phyloP scores from a whole-genome alignment of 2,329 filamentous ascomycete genomes.

The Daldinia sp. region DNA sequence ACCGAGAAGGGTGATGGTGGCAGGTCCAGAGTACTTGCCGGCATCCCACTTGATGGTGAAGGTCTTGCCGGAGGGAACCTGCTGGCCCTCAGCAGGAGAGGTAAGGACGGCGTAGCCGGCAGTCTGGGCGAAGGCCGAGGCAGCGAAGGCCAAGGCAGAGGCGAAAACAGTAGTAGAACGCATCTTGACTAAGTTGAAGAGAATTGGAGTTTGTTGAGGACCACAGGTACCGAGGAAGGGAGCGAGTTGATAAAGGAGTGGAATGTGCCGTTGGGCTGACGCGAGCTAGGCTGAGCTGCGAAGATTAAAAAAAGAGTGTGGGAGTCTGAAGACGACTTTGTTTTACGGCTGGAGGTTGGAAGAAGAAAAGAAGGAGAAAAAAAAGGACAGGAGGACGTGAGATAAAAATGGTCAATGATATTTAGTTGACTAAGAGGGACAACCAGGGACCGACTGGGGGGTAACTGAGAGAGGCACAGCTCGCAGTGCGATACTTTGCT shows the following conservation, averaged over 20 bases:
- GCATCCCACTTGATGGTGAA: slow-evolving; percentile 66
- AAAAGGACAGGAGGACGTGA: slow-evolving; percentile 17
- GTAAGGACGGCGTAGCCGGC: slow-evolving; percentile 67
- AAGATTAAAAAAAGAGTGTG: slow-evolving; percentile 36
- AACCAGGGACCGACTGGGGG: not conserved
- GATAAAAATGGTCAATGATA: slow-evolving; percentile 36
- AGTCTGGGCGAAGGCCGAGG: slow-evolving; percentile 65
- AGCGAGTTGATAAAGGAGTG: slow-evolving; percentile 41
- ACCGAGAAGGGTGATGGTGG: slow-evolving; percentile 68
- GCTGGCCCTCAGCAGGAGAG: slow-evolving; percentile 59
- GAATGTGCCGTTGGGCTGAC: slow-evolving; percentile 36
- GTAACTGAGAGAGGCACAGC: slow-evolving; percentile 9
- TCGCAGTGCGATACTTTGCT: slow-evolving; percentile 2
- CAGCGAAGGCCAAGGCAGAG: slow-evolving; percentile 64
- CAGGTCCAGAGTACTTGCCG: slow-evolving; percentile 56
- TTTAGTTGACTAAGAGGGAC: slow-evolving; percentile 16
- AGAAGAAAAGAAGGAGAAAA: slow-evolving; percentile 21
- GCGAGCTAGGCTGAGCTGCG: slow-evolving; percentile 31
- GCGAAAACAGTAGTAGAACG: slow-evolving; percentile 63
- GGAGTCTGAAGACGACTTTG: slow-evolving; percentile 34
- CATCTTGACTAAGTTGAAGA: slow-evolving; percentile 60
- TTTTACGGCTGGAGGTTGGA: slow-evolving; percentile 22
- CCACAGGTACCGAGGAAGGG: slow-evolving; percentile 16
- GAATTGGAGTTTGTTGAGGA: slow-evolving; percentile 16
- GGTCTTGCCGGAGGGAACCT: slow-evolving; percentile 61